Evolutionary conservation across 352 stramenopile genomes (phyloP).

Genomic region (Pythium myriotylum): DNA sequence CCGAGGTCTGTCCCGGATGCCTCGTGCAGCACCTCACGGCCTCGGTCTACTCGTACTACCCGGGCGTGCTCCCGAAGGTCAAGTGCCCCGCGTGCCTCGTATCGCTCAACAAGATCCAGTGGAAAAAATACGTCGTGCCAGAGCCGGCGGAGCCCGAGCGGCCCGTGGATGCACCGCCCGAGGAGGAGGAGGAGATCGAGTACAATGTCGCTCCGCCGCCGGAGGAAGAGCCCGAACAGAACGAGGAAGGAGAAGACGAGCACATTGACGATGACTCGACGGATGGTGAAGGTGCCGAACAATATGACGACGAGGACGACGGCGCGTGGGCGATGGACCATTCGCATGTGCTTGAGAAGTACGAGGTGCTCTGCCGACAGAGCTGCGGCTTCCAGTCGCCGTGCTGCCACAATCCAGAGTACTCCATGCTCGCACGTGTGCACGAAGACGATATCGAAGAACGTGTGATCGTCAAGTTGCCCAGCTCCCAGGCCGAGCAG

Average conservation of each 20-base stretch:
- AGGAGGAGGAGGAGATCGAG: not conserved
- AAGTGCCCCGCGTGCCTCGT: slow-evolving; percentile 64
- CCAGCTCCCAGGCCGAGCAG: slow-evolving; percentile 21
- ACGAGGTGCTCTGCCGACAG: slow-evolving; percentile 54
- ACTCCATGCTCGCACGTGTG: slow-evolving; percentile 48
- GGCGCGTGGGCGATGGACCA: slow-evolving; percentile 33
- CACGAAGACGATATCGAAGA: slow-evolving; percentile 15
- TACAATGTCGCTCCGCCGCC: too few relatives aligned
- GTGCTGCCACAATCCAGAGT: slow-evolving; percentile 60
- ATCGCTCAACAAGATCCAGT: slow-evolving; percentile 54
- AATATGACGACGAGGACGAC: not conserved
- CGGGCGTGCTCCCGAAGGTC: slow-evolving; percentile 63
- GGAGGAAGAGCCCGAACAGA: slow-evolving; percentile 4
- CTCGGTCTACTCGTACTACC: slow-evolving; percentile 63
- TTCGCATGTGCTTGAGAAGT: slow-evolving; percentile 59
- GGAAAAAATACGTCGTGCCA: slow-evolving; percentile 40
- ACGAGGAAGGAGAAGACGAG: slow-evolving; percentile 6
- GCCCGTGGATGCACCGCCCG: not conserved
- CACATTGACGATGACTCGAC: slow-evolving; percentile 9
- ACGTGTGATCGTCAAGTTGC: slow-evolving; percentile 17
- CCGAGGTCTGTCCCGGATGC: slow-evolving; percentile 45
- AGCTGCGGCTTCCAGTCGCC: slow-evolving; percentile 65
- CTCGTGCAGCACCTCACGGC: slow-evolving; percentile 54
- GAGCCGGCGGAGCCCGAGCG: not conserved
- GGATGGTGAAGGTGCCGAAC: slow-evolving; percentile 6